Percentiles rank a stretch among this genome's conserved stretches.
phyloP scores from a whole-genome alignment of 2,329 filamentous ascomycete species.

The Penicillium verrucosum region DNA sequence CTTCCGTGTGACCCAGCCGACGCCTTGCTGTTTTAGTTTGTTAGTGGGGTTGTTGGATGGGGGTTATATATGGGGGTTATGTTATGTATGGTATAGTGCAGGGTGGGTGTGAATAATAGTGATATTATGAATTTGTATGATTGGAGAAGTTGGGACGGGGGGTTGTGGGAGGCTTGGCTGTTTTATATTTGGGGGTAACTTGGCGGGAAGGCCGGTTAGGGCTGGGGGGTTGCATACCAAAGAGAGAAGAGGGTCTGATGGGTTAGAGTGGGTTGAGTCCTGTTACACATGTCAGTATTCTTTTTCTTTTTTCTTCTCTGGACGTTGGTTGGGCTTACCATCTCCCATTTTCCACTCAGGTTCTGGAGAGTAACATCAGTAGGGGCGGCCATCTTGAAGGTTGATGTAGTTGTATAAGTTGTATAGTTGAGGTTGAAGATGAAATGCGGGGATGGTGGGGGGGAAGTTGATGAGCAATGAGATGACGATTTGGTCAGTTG shows the following conservation, averaged over 20 bases:
- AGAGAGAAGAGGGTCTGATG: slow-evolving; percentile 64
- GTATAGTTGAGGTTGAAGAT: background rate
- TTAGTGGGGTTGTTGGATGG: slow-evolving; percentile 8
- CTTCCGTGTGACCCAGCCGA: slow-evolving; percentile 70
- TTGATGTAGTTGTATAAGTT: background rate
- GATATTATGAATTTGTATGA: background rate
- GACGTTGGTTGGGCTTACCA: slow-evolving; percentile 51
- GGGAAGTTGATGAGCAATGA: slow-evolving; percentile 4
- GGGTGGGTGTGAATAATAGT: too few relatives aligned
- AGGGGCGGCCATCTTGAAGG: slow-evolving; percentile 66
- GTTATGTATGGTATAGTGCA: background rate
- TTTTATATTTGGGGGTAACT: background rate
- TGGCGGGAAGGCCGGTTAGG: background rate
- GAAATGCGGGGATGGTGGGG: slow-evolving; percentile 23
- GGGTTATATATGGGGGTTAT: background rate
- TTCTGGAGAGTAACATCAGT: slow-evolving; percentile 62
- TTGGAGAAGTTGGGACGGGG: too few relatives aligned
- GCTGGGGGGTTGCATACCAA: slow-evolving; percentile 46
- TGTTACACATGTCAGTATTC: slow-evolving; percentile 34
- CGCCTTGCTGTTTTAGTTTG: slow-evolving; percentile 54
- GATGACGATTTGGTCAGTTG: background rate
- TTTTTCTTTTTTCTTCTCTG: background rate
- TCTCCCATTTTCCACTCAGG: slow-evolving; percentile 65
- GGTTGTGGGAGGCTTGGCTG: background rate
- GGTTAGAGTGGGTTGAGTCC: slow-evolving; percentile 73